Evolutionary conservation across 2,329 filamentous ascomycete species (phyloP).

Genomic region (Penicillium aurantiogriseum): DNA sequence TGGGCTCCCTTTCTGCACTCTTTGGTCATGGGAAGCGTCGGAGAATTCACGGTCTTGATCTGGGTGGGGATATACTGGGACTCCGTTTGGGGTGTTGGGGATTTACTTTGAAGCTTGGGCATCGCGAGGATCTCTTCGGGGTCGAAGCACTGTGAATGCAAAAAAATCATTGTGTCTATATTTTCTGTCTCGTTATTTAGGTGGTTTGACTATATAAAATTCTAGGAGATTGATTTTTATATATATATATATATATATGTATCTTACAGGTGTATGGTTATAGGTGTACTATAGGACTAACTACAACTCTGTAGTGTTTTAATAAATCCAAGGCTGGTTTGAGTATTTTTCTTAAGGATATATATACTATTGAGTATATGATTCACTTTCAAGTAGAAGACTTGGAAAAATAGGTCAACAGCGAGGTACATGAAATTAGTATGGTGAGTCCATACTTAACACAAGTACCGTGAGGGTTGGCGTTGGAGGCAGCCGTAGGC

Average conservation of each 20-base stretch:
- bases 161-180: conserved; percentile 35
- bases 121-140: conserved; percentile 25
- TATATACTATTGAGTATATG: too few relatives aligned
- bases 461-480: background rate
- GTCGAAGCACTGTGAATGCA: conserved; percentile 34
- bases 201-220: background rate
- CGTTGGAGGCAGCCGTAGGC: conserved; percentile 24
- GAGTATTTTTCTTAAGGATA: background rate
- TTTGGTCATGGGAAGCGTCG: conserved; percentile 39
- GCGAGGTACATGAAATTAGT: conserved; percentile 5
- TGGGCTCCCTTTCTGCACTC: conserved; percentile 31
- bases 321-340: background rate
- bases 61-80: conserved; percentile 40
- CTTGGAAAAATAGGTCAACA: background rate
- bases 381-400: too few relatives aligned
- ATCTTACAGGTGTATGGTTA: background rate
- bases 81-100: conserved; percentile 42
- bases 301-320: too few relatives aligned
- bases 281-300: too few relatives aligned
- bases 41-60: conserved; percentile 42
- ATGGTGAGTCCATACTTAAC: background rate
- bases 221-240: background rate
- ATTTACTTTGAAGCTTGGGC: conserved; percentile 38
- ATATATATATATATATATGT: background rate
- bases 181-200: conserved; percentile 13